Percentiles rank a stretch among this genome's conserved stretches.
These are phyloP conservation scores for Lentinula sp. DNA, from an alignment of 768 basidiomycete species.

Conservation along the genomic window DNA sequence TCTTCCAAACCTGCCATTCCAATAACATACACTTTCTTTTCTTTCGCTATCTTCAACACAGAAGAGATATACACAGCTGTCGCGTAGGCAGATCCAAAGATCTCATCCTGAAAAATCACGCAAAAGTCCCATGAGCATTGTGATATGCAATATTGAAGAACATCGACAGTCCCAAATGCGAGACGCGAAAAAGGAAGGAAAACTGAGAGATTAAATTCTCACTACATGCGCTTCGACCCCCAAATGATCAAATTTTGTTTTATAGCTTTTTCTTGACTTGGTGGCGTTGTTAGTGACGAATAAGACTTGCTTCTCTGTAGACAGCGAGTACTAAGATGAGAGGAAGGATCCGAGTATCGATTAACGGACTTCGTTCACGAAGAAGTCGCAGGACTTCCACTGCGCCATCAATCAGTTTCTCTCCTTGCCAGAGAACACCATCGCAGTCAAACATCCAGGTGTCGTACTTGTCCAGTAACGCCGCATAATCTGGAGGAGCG, in stretches of 20 bases:
- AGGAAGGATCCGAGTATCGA: neutral
- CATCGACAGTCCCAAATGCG: neutral
- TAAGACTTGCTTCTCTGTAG: conserved; percentile 71
- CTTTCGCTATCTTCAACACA: conserved; percentile 81
- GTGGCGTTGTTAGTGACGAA: conserved; percentile 98
- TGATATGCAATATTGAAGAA: neutral
- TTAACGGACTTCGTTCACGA: conserved; percentile 59
- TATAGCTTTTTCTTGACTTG: conserved; percentile 85
- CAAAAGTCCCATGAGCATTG: neutral
- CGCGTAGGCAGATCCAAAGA: conserved; percentile 92
- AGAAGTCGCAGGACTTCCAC: conserved; percentile 68
- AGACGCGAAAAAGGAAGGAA: neutral
- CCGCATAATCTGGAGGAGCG: neutral
- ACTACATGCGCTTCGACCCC: conserved; percentile 84
- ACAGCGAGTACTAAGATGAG: neutral
- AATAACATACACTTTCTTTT: conserved; percentile 94
- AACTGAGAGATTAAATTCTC: conserved; percentile 21
- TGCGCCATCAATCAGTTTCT: conserved; percentile 72
- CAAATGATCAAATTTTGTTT: conserved; percentile 85
- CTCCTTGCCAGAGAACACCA: conserved; percentile 90
- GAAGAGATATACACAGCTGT: conserved; percentile 82
- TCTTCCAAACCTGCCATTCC: conserved; percentile 91
- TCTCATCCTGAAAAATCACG: conserved; percentile 66
- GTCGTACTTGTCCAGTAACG: conserved; percentile 62
- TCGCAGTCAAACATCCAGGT: conserved; percentile 98